Evolutionary conservation across 208 protist species (phyloP).

Genomic region (Crithidia fasciculata): DNA sequence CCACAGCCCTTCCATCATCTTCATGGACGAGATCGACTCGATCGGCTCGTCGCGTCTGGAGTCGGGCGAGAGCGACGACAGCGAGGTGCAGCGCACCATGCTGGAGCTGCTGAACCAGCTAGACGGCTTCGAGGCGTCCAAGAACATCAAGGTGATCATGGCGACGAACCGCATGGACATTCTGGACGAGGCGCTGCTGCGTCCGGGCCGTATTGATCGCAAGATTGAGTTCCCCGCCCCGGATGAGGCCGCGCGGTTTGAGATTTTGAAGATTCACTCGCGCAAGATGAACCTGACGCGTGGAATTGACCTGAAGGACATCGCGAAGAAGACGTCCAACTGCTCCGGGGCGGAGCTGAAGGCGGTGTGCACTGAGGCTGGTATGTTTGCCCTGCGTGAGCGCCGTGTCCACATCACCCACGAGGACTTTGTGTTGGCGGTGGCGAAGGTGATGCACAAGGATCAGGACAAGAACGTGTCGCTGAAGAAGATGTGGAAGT

Average conservation of each 20-base stretch:
- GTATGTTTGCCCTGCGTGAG: constrained; percentile 99
- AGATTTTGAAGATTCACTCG: constrained; percentile 99
- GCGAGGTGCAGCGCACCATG: constrained; percentile 99
- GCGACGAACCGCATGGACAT: constrained; percentile 99
- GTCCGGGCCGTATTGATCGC: constrained; percentile 99
- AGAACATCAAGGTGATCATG: constrained; percentile 99
- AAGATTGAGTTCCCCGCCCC: constrained; percentile 99
- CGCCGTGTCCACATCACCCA: constrained; percentile 99
- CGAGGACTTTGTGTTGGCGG: constrained; percentile 99
- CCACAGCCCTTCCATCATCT: constrained; percentile 99
- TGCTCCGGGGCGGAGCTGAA: constrained; percentile 99
- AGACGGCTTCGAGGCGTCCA: constrained; percentile 99
- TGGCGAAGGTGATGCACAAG: constrained; percentile 99
- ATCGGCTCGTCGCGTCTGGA: constrained; percentile 97
- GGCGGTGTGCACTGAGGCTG: constrained; percentile 94
- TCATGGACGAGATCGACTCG: constrained; percentile 99
- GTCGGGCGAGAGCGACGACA: constrained; percentile 90
- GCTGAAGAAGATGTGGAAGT: constrained; percentile 98
- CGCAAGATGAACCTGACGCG: constrained; percentile 99
- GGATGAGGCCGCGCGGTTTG: constrained; percentile 89
- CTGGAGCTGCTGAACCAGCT: constrained; percentile 99
- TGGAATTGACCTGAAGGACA: constrained; percentile 98
- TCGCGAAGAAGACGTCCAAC: constrained; percentile 96
- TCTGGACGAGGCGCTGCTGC: constrained; percentile 98
- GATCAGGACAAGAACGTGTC: constrained; percentile 98